phyloP scores from a whole-genome alignment of 495 filamentous ascomycete species.

The Aspergillus leporis region DNA sequence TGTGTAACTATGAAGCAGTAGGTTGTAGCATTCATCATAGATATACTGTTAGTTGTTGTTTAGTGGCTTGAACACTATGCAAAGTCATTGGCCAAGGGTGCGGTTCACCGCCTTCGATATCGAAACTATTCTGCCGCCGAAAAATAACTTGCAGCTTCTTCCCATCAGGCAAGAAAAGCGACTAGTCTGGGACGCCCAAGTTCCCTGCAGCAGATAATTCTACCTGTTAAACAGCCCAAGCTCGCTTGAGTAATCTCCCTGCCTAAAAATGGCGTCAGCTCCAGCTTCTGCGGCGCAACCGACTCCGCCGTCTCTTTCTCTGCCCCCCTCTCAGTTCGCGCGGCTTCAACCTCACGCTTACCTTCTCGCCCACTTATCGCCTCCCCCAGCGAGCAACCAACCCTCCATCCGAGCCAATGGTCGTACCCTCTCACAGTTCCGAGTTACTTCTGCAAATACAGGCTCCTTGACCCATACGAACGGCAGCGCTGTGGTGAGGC shows the following conservation, averaged over 20 bases:
- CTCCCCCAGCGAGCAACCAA: constrained; percentile 51
- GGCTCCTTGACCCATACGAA: constrained; percentile 82
- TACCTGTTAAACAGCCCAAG: not conserved
- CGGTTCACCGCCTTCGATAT: constrained; percentile 19
- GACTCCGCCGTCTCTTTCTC: constrained; percentile 55
- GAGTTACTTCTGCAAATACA: constrained; percentile 70
- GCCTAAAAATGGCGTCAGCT: constrained; percentile 23
- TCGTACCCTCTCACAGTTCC: constrained; percentile 66
- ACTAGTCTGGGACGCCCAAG: not conserved
- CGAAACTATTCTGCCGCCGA: constrained; percentile 37
- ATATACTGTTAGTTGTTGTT: not conserved
- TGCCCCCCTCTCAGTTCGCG: constrained; percentile 81
- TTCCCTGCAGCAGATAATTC: not conserved
- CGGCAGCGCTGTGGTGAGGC: constrained; percentile 82
- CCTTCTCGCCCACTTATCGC: constrained; percentile 82
- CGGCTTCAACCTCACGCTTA: constrained; percentile 86
- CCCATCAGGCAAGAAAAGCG: constrained; percentile 1
- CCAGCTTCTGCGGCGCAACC: constrained; percentile 24
- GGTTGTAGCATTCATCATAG: no score
- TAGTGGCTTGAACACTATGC: not conserved
- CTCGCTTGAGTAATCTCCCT: not conserved
- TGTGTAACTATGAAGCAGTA: no score
- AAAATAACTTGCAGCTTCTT: constrained; percentile 29
- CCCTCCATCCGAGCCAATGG: constrained; percentile 75
- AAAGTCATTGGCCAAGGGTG: not conserved